phyloP scores from a whole-genome alignment of 495 filamentous ascomycete genomes.

The Aspergillus ellipticus region DNA sequence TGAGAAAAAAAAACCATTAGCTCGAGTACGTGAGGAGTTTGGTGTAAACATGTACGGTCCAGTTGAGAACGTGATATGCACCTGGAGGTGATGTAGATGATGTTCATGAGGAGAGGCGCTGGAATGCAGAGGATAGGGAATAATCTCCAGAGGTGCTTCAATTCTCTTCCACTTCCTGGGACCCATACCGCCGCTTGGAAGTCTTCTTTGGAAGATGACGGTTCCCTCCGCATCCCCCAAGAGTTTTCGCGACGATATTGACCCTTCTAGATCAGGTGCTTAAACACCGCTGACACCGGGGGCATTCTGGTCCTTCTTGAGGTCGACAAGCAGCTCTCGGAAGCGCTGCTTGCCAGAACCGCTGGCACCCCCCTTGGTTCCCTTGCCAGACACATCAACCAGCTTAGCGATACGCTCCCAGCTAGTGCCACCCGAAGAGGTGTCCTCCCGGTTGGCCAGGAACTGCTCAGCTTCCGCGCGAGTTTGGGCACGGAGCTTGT shows the following conservation, averaged over 20 bases:
- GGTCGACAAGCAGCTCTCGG: slow-evolving; percentile 80
- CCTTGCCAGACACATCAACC: slow-evolving; percentile 94
- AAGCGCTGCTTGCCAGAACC: slow-evolving; percentile 94
- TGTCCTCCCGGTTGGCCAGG: slow-evolving; percentile 82
- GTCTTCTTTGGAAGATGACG: not conserved
- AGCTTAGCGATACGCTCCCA: slow-evolving; percentile 98
- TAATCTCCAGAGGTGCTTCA: slow-evolving; percentile 6
- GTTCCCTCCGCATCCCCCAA: not conserved
- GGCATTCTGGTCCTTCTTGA: slow-evolving; percentile 92
- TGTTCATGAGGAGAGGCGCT: slow-evolving; percentile 10
- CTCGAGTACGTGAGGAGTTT: not conserved
- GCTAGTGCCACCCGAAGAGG: slow-evolving; percentile 86
- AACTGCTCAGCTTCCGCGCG: slow-evolving; percentile 93
- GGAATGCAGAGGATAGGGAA: slow-evolving; percentile 7
- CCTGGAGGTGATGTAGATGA: slow-evolving; percentile 3
- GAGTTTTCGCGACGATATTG: not conserved
- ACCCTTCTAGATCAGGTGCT: not conserved
- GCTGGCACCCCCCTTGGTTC: slow-evolving; percentile 72
- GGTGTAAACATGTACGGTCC: slow-evolving; percentile 1
- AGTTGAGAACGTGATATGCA: slow-evolving; percentile 6
- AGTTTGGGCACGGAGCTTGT: slow-evolving; percentile 82
- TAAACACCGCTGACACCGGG: slow-evolving; percentile 64
- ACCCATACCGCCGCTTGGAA: not conserved
- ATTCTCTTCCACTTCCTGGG: not conserved
- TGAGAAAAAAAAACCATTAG: slow-evolving; percentile 6